Evolutionary conservation across 345 rosid genomes (phyloP), one percentile per base, ranked within the genome.

Genomic region (Mercurialis annua): DNA sequence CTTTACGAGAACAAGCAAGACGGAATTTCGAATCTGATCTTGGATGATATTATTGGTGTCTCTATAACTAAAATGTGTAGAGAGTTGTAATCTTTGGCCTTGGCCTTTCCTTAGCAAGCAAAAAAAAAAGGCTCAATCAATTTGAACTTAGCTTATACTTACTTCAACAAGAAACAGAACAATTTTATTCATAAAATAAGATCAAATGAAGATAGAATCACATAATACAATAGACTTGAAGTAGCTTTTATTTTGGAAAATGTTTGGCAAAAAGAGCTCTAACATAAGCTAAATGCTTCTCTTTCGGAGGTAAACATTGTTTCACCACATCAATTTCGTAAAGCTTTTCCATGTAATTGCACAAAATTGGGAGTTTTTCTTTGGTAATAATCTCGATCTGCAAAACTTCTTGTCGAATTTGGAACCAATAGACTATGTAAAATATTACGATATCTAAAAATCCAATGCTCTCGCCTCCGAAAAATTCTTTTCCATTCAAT

Each of bases 401-500:
- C 10, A 3, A 1, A 26, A 46, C 62, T 67, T 67, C 54, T 43
- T 56, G 11, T 10, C 8, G 8, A 17, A 43, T 12, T 43, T 17
- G 40, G 26, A 31, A 6, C 40, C 30, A 27, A 10, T 56, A 0
- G 15, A 23, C 20, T 31, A 56, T n/a, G 26, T 17, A 33, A 38
- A 59, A 68, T 16, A 18, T 49, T 5, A 60, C 65, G 33, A 68
- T 48, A 30, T 67, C 64, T 48, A 44, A 8, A 12, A 11, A 67
- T 7, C 71, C 71, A 27, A 67, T 54, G 0, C 54, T 57, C 16
- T 67, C 63, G 0, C 71, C 63, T 56, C 55, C 71, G 23, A 67
- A 67, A 4, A 26, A 58, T 15, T 67, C 47, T 30, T 47, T 30
- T 10, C 42, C 62, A 18, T 18, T 47, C 10, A 57, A 17, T 24